Evolutionary conservation across 345 rosid species (phyloP), one percentile per base, ranked within the genome.

Genomic region (Bruguiera gymnorhiza): DNA sequence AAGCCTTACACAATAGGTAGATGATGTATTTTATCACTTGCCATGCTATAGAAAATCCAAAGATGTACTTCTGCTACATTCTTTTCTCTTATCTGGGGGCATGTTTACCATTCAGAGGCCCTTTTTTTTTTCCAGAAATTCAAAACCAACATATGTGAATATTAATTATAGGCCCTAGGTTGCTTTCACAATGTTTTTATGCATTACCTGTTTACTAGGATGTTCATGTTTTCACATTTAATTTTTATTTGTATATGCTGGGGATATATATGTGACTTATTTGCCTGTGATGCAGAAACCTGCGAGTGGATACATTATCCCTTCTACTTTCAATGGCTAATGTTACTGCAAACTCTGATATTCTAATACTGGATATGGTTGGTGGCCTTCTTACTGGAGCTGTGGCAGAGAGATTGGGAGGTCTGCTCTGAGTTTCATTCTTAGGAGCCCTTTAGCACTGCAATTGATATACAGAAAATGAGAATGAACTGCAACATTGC

Each of bases 331-430:
- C 92, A 60, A 76, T 92, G 93, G 92, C 92, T 75, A 92, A 95
- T 77, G 85, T 92, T 71, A 78, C 88, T 19, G 86, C 89, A 23
- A 80, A 86, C 74, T 83, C 86, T 26, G 91, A 95, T 76, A 85
- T 95, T 54, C 91, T 95, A 68, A 88, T 92, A 34, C 83, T 87
- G 62, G 99, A 95, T 84, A 85, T 83, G 91, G 88, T 90, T 76
- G 97, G 96, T 74, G 99, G 97, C 52, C 93, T 95, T 73, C 74
- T 92, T 71, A 86, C 97, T 73, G 97, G 97, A 78, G 97, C 97
- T 53, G 93, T 95, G 68, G 96, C 97, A 61, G 99, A 90, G 74
- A 84, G 97, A 53, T 76, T 89, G 79, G 97, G 97, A 81, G 97
- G 98, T 92, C 68, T 54, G 67, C 6, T 21, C 21, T 39, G 24